Evolutionary conservation across 139 green algal species (phyloP).

Genomic region (Auxenochlorella pyrenoidosa): DNA sequence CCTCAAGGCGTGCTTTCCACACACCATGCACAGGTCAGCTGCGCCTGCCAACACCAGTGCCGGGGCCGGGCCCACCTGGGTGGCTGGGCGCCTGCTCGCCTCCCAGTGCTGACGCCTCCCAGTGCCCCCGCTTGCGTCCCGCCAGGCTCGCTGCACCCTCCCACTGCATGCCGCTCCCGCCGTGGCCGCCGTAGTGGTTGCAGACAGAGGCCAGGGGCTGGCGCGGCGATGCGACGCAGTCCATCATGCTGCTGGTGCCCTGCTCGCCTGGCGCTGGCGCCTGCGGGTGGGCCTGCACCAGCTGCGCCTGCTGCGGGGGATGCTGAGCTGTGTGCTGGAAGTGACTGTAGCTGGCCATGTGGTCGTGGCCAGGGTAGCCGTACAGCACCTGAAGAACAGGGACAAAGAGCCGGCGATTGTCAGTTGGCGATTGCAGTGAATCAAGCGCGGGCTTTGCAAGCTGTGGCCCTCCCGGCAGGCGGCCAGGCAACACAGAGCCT

Average conservation of each 20-base stretch:
- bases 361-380: background rate
- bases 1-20: no score
- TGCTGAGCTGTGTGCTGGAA: background rate
- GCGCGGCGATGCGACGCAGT: background rate
- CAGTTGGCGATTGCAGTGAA: background rate
- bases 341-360: no score
- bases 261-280: background rate
- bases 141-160: background rate
- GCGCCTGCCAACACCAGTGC: background rate
- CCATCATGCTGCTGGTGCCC: background rate
- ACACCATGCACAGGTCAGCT: no score
- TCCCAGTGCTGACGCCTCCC: background rate
- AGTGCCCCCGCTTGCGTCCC: background rate
- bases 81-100: background rate
- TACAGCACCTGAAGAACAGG: constrained; percentile 4
- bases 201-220: background rate
- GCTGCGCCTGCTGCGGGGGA: background rate
- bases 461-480: background rate
- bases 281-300: background rate
- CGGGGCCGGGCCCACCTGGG: background rate
- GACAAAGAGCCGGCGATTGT: background rate
- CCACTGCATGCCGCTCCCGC: constrained; percentile 13
- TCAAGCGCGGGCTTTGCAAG: background rate
- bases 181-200: background rate
- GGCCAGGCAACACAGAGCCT: no score